Base-by-base conservation (phyloP, 169 alveolate genomes). In the Cryptosporidium parvum region DNA sequence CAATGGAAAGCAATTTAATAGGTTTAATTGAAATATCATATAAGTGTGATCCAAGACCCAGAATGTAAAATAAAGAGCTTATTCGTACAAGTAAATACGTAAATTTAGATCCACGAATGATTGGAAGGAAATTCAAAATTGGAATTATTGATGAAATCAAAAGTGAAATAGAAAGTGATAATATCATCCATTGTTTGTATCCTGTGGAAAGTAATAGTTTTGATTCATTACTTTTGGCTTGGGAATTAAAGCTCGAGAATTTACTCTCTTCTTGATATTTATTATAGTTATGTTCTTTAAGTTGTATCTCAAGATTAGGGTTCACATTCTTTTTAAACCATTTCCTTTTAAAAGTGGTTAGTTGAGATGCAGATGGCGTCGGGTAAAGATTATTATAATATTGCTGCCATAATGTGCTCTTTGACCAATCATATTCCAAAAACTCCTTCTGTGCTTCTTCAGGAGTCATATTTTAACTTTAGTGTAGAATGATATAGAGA, bases 291-390 rank as follows among this genome's bases (percentile, higher is more conserved):
- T 72, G 58, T 21, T 58, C 62, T 29, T 59, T 80, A 26, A 56
- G 10, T n/a, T 80, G 44, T 61, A 80, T 39, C 26, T 80, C 89
- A 9, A 80, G 75, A 16, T 7, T 23, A 62, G 75, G 42, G 62
- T 80, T 65, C 8, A 80, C 51, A 42, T 80, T 80, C 31, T 80
- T 80, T 39, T 80, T 80, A 18, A 80, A 80, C 89, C 89, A 80
- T 62, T 80, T 80, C 48, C 89, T 80, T 33, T 80, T 80, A 45
- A 62, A 80, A 21, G 35, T 44, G 14, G 18, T 23, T 18, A 80
- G 65, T 62, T 80, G 89, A 8, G 75, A 42, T 26, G 75, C 37
- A 14, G 89, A 44, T 35, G 89, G 89, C 10, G 89, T 80, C 16
- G 89, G 89, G 68, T 80, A 80, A 37, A 80, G 70, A 31, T 80